Base-by-base conservation (phyloP, 768 basidiomycete genomes). In the Lentinula aciculospora region DNA sequence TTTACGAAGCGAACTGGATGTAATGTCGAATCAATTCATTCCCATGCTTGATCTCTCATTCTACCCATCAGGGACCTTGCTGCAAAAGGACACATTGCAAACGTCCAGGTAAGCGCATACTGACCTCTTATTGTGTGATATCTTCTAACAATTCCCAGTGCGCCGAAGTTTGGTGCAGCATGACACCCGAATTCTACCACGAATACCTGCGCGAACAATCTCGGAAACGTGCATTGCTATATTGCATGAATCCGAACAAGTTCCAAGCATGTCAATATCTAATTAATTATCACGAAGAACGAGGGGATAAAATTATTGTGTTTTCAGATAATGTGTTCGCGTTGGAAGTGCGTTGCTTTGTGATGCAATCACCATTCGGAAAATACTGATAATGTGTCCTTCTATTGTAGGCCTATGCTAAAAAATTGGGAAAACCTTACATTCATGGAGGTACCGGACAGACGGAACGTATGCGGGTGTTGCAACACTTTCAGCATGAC, bases 1-100 rank as follows among this genome's bases (percentile, higher is more conserved):
- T 99, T 29, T 99, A 99, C 68, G 97, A 99, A 73, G 97, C 97
- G 4, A 99, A 99, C 69, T 99, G 97, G 97, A 98, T 99, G 96
- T 81, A 63, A 21, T 45, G 75, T 53, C 37, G 61, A 50, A 23
- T 36, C 32, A 13, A 9, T 3, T 7, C 55, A 56, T 21, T 23
- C 19, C 59, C 37, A 55, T 56, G 32, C 42, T 59, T 49, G n/a
- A n/a, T 61, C 51, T 31, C 51, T 56, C 64, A 40, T 60, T 64
- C 55, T 59, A 60, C 21, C 57, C 25, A 56, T 40, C 63, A 82
- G 81, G 81, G 97, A 99, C 71, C 84, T 99, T 64, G 97, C 97
- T 54, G 94, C 93, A 60, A 98, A 98, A 72, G 97, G 97, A 2
- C 97, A 99, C 71, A 99, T 99, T 67, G 97, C 97, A 6, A 98